Evolutionary conservation across 768 basidiomycete genomes (phyloP).

Genomic region (Tulasnella sp.): DNA sequence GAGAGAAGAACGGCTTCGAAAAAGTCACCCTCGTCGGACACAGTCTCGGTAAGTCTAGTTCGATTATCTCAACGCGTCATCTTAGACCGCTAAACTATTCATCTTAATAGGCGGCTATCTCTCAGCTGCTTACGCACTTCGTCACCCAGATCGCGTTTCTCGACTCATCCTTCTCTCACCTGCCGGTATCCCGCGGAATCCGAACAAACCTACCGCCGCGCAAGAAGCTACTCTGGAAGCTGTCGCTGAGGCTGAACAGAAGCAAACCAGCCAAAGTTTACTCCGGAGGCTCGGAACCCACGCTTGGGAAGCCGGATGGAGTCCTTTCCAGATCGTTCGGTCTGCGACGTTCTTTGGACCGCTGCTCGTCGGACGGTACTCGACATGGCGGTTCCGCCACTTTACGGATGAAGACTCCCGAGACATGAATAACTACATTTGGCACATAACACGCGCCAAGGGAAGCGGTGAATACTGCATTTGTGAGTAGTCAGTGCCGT

Average conservation of each 20-base stretch:
- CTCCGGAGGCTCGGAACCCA: constrained; percentile 51
- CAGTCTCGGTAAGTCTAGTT: constrained; percentile 45
- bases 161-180: constrained; percentile 82
- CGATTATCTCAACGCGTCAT: not conserved
- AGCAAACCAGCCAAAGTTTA: constrained; percentile 28
- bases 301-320: constrained; percentile 87
- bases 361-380: constrained; percentile 79
- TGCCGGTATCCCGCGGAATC: constrained; percentile 79
- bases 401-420: constrained; percentile 70
- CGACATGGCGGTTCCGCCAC: constrained; percentile 68
- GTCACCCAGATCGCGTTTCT: constrained; percentile 70
- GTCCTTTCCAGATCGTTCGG: constrained; percentile 82
- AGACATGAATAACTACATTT: constrained; percentile 86
- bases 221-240: constrained; percentile 18
- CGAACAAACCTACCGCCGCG: constrained; percentile 29
- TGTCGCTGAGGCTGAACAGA: constrained; percentile 37
- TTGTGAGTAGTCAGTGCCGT: constrained; percentile 35
- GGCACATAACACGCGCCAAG: constrained; percentile 81
- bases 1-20: constrained; percentile 61
- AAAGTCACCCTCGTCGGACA: constrained; percentile 88
- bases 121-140: constrained; percentile 76
- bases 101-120: constrained; percentile 41
- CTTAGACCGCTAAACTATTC: not conserved
- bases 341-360: constrained; percentile 76
- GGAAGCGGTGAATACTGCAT: constrained; percentile 94